These are phyloP conservation scores for Scytalidium lignicola DNA, from an alignment of 2,329 filamentous ascomycete genomes.

Conservation along the genomic window DNA sequence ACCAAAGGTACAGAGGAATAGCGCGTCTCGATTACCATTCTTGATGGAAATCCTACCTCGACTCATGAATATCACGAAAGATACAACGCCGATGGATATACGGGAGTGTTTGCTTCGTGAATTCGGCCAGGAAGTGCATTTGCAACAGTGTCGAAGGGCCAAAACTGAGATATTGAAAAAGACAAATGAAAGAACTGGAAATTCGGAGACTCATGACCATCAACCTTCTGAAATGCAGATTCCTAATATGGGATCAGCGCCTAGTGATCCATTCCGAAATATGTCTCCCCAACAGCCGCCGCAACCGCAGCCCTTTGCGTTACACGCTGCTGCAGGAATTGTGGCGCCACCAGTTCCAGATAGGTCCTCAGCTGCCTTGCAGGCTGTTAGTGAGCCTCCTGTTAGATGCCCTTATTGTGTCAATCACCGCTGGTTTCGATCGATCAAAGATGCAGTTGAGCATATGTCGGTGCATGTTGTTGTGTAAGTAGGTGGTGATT, in stretches of 20 bases:
- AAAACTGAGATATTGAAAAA: conserved; percentile 29
- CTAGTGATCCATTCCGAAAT: neutral
- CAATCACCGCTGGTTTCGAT: conserved; percentile 26
- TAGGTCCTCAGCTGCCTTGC: conserved; percentile 14
- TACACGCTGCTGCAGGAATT: conserved; percentile 22
- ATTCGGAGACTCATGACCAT: neutral
- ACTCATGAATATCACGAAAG: conserved; percentile 51
- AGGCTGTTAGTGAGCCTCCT: conserved; percentile 20
- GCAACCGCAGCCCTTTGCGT: conserved; percentile 16
- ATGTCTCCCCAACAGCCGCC: conserved; percentile 5
- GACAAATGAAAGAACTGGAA: conserved; percentile 5
- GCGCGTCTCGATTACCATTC: conserved; percentile 40
- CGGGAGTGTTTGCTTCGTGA: conserved; percentile 46
- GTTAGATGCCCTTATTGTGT: conserved; percentile 28
- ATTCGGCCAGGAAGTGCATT: conserved; percentile 26
- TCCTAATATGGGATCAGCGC: neutral
- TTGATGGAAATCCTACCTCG: conserved; percentile 55
- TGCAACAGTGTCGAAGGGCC: conserved; percentile 27
- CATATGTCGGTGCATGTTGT: conserved; percentile 31
- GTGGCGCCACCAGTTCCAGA: conserved; percentile 20
- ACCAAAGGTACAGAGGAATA: conserved; percentile 28
- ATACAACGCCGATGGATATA: conserved; percentile 56
- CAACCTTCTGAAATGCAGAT: neutral
- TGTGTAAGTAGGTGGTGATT: conserved; percentile 10
- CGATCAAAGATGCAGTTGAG: conserved; percentile 28